Evolutionary conservation across 345 rosid species (phyloP).

Genomic region (Ailanthus altissimus): DNA sequence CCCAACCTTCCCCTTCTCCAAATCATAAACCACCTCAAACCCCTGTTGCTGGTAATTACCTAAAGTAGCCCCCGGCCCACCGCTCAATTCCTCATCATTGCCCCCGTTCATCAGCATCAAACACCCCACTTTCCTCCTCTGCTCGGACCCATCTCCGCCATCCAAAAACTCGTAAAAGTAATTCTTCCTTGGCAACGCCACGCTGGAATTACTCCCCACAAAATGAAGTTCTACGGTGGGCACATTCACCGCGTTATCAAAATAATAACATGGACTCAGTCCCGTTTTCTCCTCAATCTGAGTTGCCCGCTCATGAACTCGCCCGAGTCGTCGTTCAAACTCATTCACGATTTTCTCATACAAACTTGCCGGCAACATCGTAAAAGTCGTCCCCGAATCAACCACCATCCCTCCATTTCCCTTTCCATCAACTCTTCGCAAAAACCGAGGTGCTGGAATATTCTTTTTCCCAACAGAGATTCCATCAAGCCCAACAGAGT

Average conservation of each 20-base stretch:
- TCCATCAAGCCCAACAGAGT: slow-evolving; percentile 78
- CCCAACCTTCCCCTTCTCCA: slow-evolving; percentile 73
- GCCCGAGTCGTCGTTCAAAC: slow-evolving; percentile 61
- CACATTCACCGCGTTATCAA: slow-evolving; percentile 41
- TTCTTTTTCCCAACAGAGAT: slow-evolving; percentile 70
- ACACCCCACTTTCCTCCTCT: slow-evolving; percentile 65
- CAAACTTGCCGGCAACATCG: slow-evolving; percentile 80
- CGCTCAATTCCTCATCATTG: slow-evolving; percentile 64
- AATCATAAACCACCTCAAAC: slow-evolving; percentile 87
- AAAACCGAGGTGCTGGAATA: slow-evolving; percentile 63
- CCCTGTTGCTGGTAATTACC: slow-evolving; percentile 98
- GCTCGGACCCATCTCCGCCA: slow-evolving; percentile 42
- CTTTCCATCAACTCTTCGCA: slow-evolving; percentile 47
- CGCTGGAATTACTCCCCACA: slow-evolving; percentile 68
- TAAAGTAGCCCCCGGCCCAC: slow-evolving; percentile 77
- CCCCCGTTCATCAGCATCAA: slow-evolving; percentile 95
- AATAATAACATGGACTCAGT: slow-evolving; percentile 71
- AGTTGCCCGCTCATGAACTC: slow-evolving; percentile 57
- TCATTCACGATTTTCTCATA: slow-evolving; percentile 61
- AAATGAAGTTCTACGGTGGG: slow-evolving; percentile 66
- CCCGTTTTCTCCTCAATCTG: slow-evolving; percentile 67
- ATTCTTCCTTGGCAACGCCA: slow-evolving; percentile 74
- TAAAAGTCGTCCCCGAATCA: slow-evolving; percentile 92
- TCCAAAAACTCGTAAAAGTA: slow-evolving; percentile 77
- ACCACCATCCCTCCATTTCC: slow-evolving; percentile 91